phyloP scores from a whole-genome alignment of 1,284 basidiomycete genomes.

The Athelia sp. region DNA sequence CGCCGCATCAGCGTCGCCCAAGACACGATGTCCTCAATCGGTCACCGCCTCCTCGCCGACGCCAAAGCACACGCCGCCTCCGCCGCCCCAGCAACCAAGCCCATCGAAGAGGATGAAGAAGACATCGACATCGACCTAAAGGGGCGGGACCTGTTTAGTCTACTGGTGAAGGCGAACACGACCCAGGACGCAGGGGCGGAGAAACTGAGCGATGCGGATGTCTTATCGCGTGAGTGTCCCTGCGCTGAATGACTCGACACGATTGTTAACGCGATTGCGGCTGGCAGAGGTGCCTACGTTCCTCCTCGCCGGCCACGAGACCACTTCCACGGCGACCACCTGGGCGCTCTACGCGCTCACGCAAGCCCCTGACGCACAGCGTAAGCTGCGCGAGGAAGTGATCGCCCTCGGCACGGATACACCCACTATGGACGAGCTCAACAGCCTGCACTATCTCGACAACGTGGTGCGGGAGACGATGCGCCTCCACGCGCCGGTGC shows the following conservation, averaged over 20 bases:
- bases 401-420: slow-evolving; percentile 40
- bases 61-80: slow-evolving; percentile 33
- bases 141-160: slow-evolving; percentile 44
- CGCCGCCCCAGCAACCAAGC: slow-evolving; percentile 11
- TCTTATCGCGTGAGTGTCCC: slow-evolving; percentile 61
- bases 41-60: slow-evolving; percentile 37
- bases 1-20: slow-evolving; percentile 11
- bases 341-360: slow-evolving; percentile 67
- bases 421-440: slow-evolving; percentile 58
- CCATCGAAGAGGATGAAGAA: slow-evolving; percentile 24
- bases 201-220: slow-evolving; percentile 66
- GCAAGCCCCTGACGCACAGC: slow-evolving; percentile 50
- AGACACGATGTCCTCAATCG: slow-evolving; percentile 28
- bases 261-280: background rate
- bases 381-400: slow-evolving; percentile 67
- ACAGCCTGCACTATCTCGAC: slow-evolving; percentile 56
- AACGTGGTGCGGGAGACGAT: slow-evolving; percentile 66
- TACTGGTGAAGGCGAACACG: slow-evolving; percentile 63
- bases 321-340: slow-evolving; percentile 53
- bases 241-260: background rate
- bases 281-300: slow-evolving; percentile 37
- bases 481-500: slow-evolving; percentile 61
- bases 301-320: slow-evolving; percentile 74
- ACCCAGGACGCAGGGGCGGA: slow-evolving; percentile 54
- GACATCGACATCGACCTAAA: no score